Conservation (phyloP, 2,329 filamentous ascomycete species). For the Acrocalymma vagum region DNA sequence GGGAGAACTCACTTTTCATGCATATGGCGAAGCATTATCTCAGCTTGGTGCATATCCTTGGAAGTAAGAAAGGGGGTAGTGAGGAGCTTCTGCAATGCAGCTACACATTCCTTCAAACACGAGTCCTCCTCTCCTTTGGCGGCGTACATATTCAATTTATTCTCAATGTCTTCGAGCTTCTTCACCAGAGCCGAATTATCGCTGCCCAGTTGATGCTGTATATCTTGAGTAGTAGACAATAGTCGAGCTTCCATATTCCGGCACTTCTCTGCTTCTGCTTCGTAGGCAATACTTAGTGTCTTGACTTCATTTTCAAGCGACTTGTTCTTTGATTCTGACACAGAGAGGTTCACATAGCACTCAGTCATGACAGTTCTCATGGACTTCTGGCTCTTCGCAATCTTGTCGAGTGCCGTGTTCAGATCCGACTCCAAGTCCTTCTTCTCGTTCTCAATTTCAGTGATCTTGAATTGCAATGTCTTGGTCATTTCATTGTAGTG, state of each 20-base stretch:
- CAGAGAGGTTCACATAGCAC: conserved; percentile 13
- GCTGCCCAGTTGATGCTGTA: conserved; percentile 23
- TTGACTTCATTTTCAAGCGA: conserved; percentile 19
- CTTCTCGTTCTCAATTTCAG: conserved; percentile 32
- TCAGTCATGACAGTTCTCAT: conserved; percentile 27
- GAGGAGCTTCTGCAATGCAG: conserved; percentile 23
- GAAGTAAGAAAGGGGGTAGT: conserved; percentile 22
- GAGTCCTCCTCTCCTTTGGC: conserved; percentile 3
- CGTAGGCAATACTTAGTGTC: conserved; percentile 14
- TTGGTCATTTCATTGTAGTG: conserved; percentile 23
- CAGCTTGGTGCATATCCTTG: conserved; percentile 29
- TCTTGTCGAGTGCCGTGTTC: conserved; percentile 11
- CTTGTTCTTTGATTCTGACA: conserved; percentile 20
- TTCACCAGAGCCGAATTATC: conserved; percentile 16
- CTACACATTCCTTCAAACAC: conserved; percentile 25
- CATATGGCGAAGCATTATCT: conserved; percentile 31
- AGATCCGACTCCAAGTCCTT: conserved; percentile 20
- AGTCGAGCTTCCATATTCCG: conserved; percentile 30
- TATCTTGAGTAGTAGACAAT: conserved; percentile 18
- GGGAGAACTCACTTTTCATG: conserved; percentile 25
- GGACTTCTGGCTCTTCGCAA: conserved; percentile 17
- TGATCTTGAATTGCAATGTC: conserved; percentile 21
- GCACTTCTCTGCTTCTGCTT: conserved; percentile 30
- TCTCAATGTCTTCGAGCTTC: conserved; percentile 21
- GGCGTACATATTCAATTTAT: conserved; percentile 16